A percentile compares a stretch with the other conserved stretches of the same genome.
Evolutionary conservation across 139 green algal species (phyloP).

Genomic region (Monoraphidium neglectum): DNA sequence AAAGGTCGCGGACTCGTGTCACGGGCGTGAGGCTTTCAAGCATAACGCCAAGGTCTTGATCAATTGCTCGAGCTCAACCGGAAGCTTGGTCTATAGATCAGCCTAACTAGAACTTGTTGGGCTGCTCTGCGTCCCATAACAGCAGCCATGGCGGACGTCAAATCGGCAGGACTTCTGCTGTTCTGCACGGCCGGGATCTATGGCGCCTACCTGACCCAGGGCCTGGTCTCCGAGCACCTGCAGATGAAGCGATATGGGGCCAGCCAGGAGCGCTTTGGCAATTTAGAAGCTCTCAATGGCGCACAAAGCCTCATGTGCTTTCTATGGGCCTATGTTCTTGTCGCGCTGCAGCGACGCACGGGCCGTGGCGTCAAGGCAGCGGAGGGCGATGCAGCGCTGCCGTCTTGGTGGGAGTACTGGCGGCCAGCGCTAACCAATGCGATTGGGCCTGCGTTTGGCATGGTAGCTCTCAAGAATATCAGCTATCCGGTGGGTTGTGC

Average conservation of each 20-base stretch:
- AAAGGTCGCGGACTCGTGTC: too few species aligned
- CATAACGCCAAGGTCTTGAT: too few species aligned
- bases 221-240: constrained; percentile 85
- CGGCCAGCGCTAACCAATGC: constrained; percentile 81
- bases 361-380: not conserved
- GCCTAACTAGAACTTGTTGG: too few species aligned
- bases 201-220: constrained; percentile 90
- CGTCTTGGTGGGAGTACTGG: constrained; percentile 78
- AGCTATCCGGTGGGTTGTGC: constrained; percentile 88
- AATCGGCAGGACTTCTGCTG: constrained; percentile 44
- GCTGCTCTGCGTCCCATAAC: not conserved
- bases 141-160: not conserved
- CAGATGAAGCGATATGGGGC: constrained; percentile 82
- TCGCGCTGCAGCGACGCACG: constrained; percentile 29
- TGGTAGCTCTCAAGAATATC: constrained; percentile 94
- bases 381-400: constrained; percentile 17
- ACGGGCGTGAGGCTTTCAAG: too few species aligned
- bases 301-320: constrained; percentile 89
- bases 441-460: constrained; percentile 89
- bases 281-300: constrained; percentile 89
- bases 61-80: too few species aligned
- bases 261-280: constrained; percentile 68
- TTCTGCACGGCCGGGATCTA: constrained; percentile 90
- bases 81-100: too few species aligned
- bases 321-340: constrained; percentile 74